Conservation (phyloP, 306 rosid genomes). For the Carpinus viminea region DNA sequence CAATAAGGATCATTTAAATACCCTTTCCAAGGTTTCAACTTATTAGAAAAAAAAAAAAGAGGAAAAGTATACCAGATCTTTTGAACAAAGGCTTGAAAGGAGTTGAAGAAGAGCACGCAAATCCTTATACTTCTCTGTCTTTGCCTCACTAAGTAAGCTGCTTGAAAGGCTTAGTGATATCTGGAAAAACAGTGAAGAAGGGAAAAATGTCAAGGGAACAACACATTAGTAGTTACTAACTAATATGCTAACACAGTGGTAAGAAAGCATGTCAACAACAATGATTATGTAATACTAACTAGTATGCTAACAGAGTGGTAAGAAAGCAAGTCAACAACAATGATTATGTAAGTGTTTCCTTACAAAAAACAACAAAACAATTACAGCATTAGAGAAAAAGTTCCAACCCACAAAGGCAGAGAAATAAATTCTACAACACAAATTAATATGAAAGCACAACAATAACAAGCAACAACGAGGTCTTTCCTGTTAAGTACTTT, state of each 20-base stretch:
- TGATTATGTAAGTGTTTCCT: background rate
- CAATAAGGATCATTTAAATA: conserved; percentile 28
- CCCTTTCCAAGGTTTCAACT: conserved; percentile 23
- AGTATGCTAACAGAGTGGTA: background rate
- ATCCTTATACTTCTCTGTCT: conserved; percentile 86
- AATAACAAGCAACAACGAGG: background rate
- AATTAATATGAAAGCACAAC: background rate
- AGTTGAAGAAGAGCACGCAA: conserved; percentile 98
- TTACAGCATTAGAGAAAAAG: background rate
- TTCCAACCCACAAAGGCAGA: background rate
- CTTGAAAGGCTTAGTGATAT: conserved; percentile 82
- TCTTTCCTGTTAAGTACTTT: background rate
- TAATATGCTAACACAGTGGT: too few relatives aligned
- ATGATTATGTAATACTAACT: background rate
- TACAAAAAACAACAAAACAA: background rate
- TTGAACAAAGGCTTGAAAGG: conserved; percentile 89
- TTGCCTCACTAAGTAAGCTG: conserved; percentile 77
- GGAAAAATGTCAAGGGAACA: background rate
- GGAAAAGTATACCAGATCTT: conserved; percentile 67
- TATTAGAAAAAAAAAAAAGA: background rate
- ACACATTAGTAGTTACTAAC: conserved; percentile 9
- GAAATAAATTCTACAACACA: background rate
- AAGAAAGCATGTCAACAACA: background rate
- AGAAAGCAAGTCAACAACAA: background rate
- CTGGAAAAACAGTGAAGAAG: conserved; percentile 45